Evolutionary conservation across 768 basidiomycete species (phyloP).

Genomic region (Hortiboletus flavorubellus): DNA sequence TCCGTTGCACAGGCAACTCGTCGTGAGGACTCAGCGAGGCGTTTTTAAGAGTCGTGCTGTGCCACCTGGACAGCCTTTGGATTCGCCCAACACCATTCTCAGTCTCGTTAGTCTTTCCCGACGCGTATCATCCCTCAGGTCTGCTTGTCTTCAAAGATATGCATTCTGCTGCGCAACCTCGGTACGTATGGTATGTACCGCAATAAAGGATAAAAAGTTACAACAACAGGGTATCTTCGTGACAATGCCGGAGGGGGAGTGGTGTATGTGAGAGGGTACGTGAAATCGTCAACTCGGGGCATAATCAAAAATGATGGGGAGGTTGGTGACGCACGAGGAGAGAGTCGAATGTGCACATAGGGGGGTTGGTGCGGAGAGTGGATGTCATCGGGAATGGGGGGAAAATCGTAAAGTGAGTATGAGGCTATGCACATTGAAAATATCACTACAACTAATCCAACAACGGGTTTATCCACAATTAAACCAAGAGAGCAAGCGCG

Average conservation of each 20-base stretch:
- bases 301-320: slow-evolving; percentile 19
- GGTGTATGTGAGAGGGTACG: slow-evolving; percentile 22
- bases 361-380: background rate
- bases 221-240: slow-evolving; percentile 37
- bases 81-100: background rate
- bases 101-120: too few species aligned
- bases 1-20: background rate
- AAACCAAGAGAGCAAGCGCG: slow-evolving; percentile 27
- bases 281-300: slow-evolving; percentile 31
- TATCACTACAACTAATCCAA: slow-evolving; percentile 37
- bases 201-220: slow-evolving; percentile 26
- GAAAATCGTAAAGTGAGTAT: slow-evolving; percentile 24
- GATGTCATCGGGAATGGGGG: slow-evolving; percentile 11
- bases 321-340: slow-evolving; percentile 23
- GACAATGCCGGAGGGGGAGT: slow-evolving; percentile 22
- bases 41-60: background rate
- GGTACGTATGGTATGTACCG: slow-evolving; percentile 26
- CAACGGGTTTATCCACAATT: slow-evolving; percentile 35
- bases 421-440: slow-evolving; percentile 28
- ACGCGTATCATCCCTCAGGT: background rate
- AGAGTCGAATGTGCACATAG: slow-evolving; percentile 4
- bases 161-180: slow-evolving; percentile 36
- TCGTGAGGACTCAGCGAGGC: slow-evolving; percentile 6
- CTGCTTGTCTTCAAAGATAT: slow-evolving; percentile 31
- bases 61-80: background rate